These are phyloP conservation scores for Lasiosphaeriaceae sp. DNA, from an alignment of 495 filamentous ascomycete genomes.

Conservation along the genomic window DNA sequence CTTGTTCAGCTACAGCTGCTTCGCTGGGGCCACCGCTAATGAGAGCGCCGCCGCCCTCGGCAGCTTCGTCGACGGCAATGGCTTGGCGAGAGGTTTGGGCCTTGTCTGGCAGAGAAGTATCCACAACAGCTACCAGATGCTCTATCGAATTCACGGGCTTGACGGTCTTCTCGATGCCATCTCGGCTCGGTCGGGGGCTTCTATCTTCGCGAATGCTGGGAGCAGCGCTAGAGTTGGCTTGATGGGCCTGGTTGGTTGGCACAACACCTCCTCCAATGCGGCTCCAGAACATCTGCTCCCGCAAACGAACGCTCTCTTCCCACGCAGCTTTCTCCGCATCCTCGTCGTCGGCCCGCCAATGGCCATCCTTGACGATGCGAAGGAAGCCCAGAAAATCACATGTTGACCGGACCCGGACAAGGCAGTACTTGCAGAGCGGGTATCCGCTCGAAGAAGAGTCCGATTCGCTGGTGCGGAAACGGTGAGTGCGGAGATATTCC, in stretches of 20 bases:
- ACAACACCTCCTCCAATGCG: conserved; percentile 85
- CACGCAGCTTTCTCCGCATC: conserved; percentile 80
- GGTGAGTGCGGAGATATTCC: conserved; percentile 71
- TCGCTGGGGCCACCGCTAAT: not conserved
- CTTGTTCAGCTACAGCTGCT: not conserved
- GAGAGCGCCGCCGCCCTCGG: not conserved
- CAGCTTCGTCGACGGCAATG: not conserved
- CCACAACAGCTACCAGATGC: not conserved
- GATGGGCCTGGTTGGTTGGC: conserved; percentile 43
- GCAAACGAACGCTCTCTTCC: conserved; percentile 84
- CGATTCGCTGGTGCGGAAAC: conserved; percentile 81
- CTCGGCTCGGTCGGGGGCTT: conserved; percentile 28
- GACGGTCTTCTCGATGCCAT: conserved; percentile 1
- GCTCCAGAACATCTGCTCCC: conserved; percentile 96
- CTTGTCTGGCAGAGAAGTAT: not conserved
- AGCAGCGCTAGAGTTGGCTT: conserved; percentile 14
- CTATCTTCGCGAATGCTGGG: conserved; percentile 23
- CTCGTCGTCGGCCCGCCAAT: conserved; percentile 72
- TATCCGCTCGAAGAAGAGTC: conserved; percentile 77
- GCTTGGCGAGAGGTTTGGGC: not conserved
- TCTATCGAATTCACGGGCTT: not conserved
- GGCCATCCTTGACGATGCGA: conserved; percentile 82
- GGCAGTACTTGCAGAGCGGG: conserved; percentile 85
- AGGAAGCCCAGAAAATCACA: conserved; percentile 93
- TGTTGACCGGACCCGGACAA: conserved; percentile 74